Conservation (phyloP, 805 yeast species). For the Monosporozyma unispora region DNA sequence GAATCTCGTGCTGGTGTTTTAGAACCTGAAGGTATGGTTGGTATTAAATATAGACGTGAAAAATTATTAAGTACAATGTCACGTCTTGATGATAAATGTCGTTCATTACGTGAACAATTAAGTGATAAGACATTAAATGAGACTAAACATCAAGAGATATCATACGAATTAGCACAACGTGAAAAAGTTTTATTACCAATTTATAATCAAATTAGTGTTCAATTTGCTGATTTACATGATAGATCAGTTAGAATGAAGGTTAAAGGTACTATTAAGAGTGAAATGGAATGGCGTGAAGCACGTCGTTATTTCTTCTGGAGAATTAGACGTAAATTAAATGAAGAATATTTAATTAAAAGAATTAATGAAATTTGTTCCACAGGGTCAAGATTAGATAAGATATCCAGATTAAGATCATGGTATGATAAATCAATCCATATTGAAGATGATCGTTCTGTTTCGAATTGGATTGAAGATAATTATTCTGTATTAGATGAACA, state of each 20-base stretch:
- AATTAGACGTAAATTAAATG: slow-evolving; percentile 88
- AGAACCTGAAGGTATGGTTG: slow-evolving; percentile 99
- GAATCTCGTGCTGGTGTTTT: slow-evolving; percentile 96
- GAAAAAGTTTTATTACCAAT: slow-evolving; percentile 76
- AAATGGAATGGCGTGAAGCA: slow-evolving; percentile 75
- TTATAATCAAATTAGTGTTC: slow-evolving; percentile 85
- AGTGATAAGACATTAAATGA: slow-evolving; percentile 43
- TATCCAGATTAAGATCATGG: slow-evolving; percentile 83
- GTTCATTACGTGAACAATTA: slow-evolving; percentile 53
- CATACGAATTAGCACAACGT: slow-evolving; percentile 63
- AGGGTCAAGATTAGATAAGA: slow-evolving; percentile 67
- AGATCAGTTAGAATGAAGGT: slow-evolving; percentile 96
- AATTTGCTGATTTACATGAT: slow-evolving; percentile 96
- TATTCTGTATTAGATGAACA: slow-evolving; percentile 52
- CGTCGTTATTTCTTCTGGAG: slow-evolving; percentile 99
- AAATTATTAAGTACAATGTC: slow-evolving; percentile 85
- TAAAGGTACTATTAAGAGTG: slow-evolving; percentile 82
- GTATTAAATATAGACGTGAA: slow-evolving; percentile 93
- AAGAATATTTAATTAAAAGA: slow-evolving; percentile 75
- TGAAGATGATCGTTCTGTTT: slow-evolving; percentile 69
- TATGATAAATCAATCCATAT: slow-evolving; percentile 61
- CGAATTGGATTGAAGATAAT: slow-evolving; percentile 77
- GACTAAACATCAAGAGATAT: slow-evolving; percentile 58
- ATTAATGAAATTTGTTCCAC: slow-evolving; percentile 54
- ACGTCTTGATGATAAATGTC: slow-evolving; percentile 74